Conservation (phyloP, 2,329 filamentous ascomycete species). For the Penicillium sp. region DNA sequence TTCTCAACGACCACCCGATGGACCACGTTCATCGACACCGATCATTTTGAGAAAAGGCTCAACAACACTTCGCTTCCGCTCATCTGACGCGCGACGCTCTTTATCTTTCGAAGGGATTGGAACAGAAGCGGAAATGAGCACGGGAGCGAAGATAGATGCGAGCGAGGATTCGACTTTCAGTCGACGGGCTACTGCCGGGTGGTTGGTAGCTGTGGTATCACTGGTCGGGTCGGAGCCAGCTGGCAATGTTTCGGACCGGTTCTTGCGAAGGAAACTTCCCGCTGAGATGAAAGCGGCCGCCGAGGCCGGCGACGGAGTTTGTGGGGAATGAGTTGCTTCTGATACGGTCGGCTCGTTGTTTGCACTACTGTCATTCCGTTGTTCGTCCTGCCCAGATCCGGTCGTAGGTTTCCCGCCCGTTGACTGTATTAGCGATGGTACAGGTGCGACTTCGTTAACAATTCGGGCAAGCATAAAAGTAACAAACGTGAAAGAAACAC, state of each 20-base stretch:
- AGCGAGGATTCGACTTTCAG: constrained; percentile 64
- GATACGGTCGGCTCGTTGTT: constrained; percentile 2
- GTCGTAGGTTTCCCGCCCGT: background rate
- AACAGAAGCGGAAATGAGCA: constrained; percentile 61
- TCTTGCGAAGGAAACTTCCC: constrained; percentile 36
- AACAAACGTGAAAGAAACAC: constrained; percentile 86
- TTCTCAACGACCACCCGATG: constrained; percentile 34
- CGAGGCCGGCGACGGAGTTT: constrained; percentile 24
- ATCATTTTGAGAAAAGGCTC: constrained; percentile 68
- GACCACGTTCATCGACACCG: constrained; percentile 38
- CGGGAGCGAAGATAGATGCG: constrained; percentile 66
- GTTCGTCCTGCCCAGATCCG: background rate
- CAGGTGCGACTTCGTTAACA: constrained; percentile 57
- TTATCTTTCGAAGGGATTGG: constrained; percentile 54
- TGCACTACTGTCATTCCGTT: constrained; percentile 4
- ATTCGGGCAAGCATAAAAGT: constrained; percentile 73
- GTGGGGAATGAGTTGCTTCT: constrained; percentile 1
- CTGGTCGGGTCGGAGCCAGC: constrained; percentile 31
- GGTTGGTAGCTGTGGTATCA: constrained; percentile 33
- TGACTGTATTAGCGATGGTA: constrained; percentile 28
- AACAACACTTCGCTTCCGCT: constrained; percentile 67
- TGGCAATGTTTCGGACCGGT: constrained; percentile 29
- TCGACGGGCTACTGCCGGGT: constrained; percentile 58
- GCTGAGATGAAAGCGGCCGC: constrained; percentile 34
- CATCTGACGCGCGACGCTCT: constrained; percentile 64